Evolutionary conservation across 192 early-diverging fungal genomes (phyloP).

Genomic region (Entophlyctis luteolus): DNA sequence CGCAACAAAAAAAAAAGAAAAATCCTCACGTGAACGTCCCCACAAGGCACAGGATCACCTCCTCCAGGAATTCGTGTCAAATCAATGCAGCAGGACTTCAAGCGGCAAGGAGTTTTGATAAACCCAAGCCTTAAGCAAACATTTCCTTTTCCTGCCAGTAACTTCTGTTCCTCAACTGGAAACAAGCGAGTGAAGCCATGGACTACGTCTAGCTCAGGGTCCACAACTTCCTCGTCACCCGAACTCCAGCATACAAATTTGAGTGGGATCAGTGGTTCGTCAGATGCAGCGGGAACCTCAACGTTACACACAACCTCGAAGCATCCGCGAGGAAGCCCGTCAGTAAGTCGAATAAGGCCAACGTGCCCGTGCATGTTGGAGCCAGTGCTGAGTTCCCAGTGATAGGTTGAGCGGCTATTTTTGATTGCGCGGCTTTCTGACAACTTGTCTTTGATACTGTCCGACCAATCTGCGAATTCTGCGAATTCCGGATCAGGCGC

Average conservation of each 20-base stretch:
- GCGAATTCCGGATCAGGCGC: conserved; percentile 30
- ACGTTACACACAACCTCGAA: conserved; percentile 33
- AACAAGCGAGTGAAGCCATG: conserved; percentile 27
- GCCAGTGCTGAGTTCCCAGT: conserved; percentile 25
- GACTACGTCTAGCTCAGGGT: conserved; percentile 25
- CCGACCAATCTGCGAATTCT: conserved; percentile 13
- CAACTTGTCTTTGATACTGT: neutral
- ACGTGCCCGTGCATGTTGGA: conserved; percentile 27
- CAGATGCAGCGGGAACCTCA: conserved; percentile 13
- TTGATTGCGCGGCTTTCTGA: conserved; percentile 12
- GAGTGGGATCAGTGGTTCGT: conserved; percentile 19
- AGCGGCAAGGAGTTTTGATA: conserved; percentile 20
- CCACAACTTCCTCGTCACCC: conserved; percentile 23
- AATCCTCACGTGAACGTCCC: conserved; percentile 31
- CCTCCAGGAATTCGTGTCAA: conserved; percentile 23
- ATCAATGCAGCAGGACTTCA: conserved; percentile 30
- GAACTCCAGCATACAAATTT: conserved; percentile 29
- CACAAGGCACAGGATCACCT: conserved; percentile 22
- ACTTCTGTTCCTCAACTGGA: conserved; percentile 24
- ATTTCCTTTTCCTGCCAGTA: conserved; percentile 21
- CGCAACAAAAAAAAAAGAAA: neutral
- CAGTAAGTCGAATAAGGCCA: conserved; percentile 23
- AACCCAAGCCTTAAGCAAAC: conserved; percentile 24
- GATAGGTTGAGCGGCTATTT: conserved; percentile 5
- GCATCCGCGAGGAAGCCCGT: conserved; percentile 24